Evolutionary conservation across 345 rosid genomes (phyloP), one percentile per base, ranked within the genome.

Genomic region (Noccaea bulbosa): DNA sequence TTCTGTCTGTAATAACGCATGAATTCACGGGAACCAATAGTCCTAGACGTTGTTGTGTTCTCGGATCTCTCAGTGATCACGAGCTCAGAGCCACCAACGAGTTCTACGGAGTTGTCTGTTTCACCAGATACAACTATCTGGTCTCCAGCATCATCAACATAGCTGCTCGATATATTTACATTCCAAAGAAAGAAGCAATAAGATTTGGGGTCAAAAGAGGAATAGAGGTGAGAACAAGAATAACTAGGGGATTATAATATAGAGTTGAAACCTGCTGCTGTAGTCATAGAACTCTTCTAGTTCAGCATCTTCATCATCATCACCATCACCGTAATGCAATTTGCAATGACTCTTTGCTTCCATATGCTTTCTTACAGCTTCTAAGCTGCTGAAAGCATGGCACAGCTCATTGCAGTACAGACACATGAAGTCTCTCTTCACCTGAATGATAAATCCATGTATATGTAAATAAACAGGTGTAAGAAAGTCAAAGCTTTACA

Each of bases 341-440:
- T 83, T 94, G 82, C 98, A 94, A 74, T 94, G 99, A 63, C 91
- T 72, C 81, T 91, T 94, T 17, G 99, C 98, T 32, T 70, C 87
- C 97, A 92, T 92, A 72, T 94, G 99, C 83, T 91, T 91, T 77
- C 99, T 83, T 56, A 94, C 99, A 56, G 98, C 99, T 83, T 92
- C 99, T 77, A 89, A 78, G 81, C 92, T 86, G 78, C 58, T 73
- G 63, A 94, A 94, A 59, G 98, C 86, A 69, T 77, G 87, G 55
- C 98, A 77, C 12, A 81, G 80, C 51, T 89, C 93, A 60, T 86
- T 86, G 85, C 99, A 94, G 78, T 94, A 91, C 57, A 94, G 78
- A 76, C 99, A 94, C 82, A 87, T 66, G 78, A 81, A 87, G 79
- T 94, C 98, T 77, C 86, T 88, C 82, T 70, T 88, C 63, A 91